Conservation (phyloP, 2,329 filamentous ascomycete species). For the Bipolaris zeicola region DNA sequence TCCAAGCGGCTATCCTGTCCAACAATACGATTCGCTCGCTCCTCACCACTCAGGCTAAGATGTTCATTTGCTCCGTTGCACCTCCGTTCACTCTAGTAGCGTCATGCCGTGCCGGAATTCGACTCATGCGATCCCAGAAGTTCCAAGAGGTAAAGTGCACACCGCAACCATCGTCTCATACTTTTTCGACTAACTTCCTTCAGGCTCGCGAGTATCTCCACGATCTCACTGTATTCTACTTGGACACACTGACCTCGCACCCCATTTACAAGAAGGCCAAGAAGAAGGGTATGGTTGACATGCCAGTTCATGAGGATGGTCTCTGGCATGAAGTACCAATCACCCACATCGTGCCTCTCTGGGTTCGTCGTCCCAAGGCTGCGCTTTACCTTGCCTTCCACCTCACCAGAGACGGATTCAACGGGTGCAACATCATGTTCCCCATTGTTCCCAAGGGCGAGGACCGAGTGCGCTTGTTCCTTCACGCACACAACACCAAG, state of each 20-base stretch:
- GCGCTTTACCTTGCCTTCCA: slow-evolving; percentile 28
- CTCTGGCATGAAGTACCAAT: background rate
- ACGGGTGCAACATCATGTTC: slow-evolving; percentile 1
- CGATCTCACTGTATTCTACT: background rate
- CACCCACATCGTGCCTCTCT: slow-evolving; percentile 16
- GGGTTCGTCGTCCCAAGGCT: background rate
- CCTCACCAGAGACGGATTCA: slow-evolving; percentile 27
- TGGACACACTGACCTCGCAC: background rate
- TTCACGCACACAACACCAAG: slow-evolving; percentile 58
- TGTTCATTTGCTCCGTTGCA: slow-evolving; percentile 41
- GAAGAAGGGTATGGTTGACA: slow-evolving; percentile 7
- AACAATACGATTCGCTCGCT: slow-evolving; percentile 14
- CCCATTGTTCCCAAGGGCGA: slow-evolving; percentile 14
- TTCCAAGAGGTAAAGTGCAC: slow-evolving; percentile 8
- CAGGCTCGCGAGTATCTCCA: background rate
- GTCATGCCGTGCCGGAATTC: slow-evolving; percentile 44
- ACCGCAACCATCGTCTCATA: background rate
- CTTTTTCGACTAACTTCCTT: background rate
- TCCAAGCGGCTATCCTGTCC: slow-evolving; percentile 21
- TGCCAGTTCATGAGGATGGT: slow-evolving; percentile 16
- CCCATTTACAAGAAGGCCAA: slow-evolving; percentile 10
- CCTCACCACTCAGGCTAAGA: slow-evolving; percentile 15
- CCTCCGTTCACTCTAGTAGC: slow-evolving; percentile 46
- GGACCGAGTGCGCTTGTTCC: background rate
- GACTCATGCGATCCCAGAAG: slow-evolving; percentile 11